A percentile compares a stretch with the other conserved stretches of the same genome.
Conservation (phyloP, 805 yeast species). For the Sugiyamaella americana region DNA sequence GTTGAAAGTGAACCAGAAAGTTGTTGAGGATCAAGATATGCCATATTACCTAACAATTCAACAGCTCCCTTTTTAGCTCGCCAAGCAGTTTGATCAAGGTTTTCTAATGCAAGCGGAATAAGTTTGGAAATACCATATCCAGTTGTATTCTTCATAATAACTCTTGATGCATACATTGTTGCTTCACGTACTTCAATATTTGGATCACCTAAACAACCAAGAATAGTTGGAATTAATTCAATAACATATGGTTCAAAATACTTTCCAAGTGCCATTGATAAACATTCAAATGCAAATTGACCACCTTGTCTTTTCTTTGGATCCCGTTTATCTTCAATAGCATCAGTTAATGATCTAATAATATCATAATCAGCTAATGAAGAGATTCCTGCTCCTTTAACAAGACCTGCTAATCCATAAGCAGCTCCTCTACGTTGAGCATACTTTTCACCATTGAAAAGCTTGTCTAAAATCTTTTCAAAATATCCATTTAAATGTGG, state of each 20-base stretch:
- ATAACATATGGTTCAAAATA: slow-evolving; percentile 91
- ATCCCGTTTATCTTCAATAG: slow-evolving; percentile 81
- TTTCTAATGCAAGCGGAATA: slow-evolving; percentile 84
- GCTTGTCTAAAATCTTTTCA: slow-evolving; percentile 51
- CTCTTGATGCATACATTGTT: slow-evolving; percentile 78
- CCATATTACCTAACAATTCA: slow-evolving; percentile 95
- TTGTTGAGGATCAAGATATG: slow-evolving; percentile 91
- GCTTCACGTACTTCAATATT: slow-evolving; percentile 83
- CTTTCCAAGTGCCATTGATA: slow-evolving; percentile 69
- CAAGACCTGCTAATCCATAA: slow-evolving; percentile 90
- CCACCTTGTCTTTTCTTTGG: slow-evolving; percentile 78
- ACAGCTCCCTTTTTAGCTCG: slow-evolving; percentile 96
- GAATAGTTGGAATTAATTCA: slow-evolving; percentile 74
- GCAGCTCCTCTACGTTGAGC: slow-evolving; percentile 86
- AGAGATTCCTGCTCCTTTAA: slow-evolving; percentile 81
- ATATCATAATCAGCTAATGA: slow-evolving; percentile 72
- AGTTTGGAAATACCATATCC: slow-evolving; percentile 85
- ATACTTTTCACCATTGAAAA: slow-evolving; percentile 47
- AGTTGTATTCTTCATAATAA: slow-evolving; percentile 85
- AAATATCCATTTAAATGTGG: slow-evolving; percentile 46
- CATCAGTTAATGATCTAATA: slow-evolving; percentile 66
- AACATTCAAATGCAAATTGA: slow-evolving; percentile 75
- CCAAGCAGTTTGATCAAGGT: slow-evolving; percentile 88
- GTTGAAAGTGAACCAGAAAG: slow-evolving; percentile 80
- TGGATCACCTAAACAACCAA: slow-evolving; percentile 79